These are phyloP conservation scores for Epichloe glyceriae DNA, from an alignment of 2,329 filamentous ascomycete species.

Conservation along the genomic window DNA sequence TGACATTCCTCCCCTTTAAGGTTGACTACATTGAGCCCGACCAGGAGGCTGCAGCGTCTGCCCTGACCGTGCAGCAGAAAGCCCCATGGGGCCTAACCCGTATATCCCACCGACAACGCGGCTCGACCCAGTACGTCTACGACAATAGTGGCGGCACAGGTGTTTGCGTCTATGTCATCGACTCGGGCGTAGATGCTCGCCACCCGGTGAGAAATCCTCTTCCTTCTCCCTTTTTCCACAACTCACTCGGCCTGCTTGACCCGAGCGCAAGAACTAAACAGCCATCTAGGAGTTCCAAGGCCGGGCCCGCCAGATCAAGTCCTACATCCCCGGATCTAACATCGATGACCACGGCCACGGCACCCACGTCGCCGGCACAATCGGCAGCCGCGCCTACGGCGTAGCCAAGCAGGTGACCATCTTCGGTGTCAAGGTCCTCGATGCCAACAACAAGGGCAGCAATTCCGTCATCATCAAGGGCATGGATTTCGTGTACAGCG, in stretches of 20 bases:
- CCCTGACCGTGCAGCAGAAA: slow-evolving; percentile 16
- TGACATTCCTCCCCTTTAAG: background rate
- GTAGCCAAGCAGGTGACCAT: slow-evolving; percentile 26
- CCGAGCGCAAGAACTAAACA: background rate
- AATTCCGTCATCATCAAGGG: slow-evolving; percentile 21
- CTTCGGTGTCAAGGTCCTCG: slow-evolving; percentile 27
- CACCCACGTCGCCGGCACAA: slow-evolving; percentile 23
- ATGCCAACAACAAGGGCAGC: slow-evolving; percentile 17
- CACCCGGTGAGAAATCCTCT: slow-evolving; percentile 18
- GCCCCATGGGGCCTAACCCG: slow-evolving; percentile 25
- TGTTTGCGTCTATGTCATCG: slow-evolving; percentile 28
- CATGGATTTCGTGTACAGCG: slow-evolving; percentile 25
- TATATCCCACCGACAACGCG: slow-evolving; percentile 17
- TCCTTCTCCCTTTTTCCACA: background rate
- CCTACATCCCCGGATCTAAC: slow-evolving; percentile 19
- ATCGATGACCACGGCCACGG: slow-evolving; percentile 15
- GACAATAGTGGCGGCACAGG: slow-evolving; percentile 21
- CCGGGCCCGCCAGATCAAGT: slow-evolving; percentile 23
- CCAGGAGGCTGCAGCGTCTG: slow-evolving; percentile 7
- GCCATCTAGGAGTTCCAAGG: slow-evolving; percentile 23
- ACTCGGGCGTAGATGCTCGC: slow-evolving; percentile 23
- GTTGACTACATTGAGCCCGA: slow-evolving; percentile 27
- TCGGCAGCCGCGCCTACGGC: slow-evolving; percentile 22
- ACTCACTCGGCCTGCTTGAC: background rate
- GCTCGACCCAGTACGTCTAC: slow-evolving; percentile 17